These are phyloP conservation scores for Gonapodya sp. DNA, from an alignment of 192 early-diverging fungal genomes.

Conservation along the genomic window DNA sequence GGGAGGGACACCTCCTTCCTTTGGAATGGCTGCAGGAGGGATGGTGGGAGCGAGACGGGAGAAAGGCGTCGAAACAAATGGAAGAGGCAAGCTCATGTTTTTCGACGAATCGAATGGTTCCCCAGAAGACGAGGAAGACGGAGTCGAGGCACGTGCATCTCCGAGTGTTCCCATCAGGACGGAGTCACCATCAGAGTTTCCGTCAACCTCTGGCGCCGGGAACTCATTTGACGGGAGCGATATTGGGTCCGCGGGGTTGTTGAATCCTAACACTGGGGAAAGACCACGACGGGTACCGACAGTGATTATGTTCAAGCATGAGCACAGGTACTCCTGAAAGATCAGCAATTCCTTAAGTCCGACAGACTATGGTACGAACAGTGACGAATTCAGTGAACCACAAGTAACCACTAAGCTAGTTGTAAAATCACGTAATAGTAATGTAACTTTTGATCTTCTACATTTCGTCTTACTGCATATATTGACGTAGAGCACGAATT, in stretches of 20 bases:
- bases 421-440: no score
- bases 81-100: background rate
- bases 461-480: no score
- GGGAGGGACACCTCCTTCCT: background rate
- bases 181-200: background rate
- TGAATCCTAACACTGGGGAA: background rate
- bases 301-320: background rate
- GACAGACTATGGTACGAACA: no score
- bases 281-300: background rate
- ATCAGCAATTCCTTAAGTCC: no score
- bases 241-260: background rate
- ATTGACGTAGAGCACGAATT: no score
- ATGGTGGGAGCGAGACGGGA: background rate
- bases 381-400: no score
- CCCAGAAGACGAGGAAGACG: background rate
- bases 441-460: no score
- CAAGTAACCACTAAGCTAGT: no score
- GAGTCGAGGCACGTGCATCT: no score
- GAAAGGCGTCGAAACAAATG: background rate
- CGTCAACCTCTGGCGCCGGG: background rate
- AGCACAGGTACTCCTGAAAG: background rate
- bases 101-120: background rate
- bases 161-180: background rate
- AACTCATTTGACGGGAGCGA: background rate
- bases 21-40: no score